Conservation (phyloP, 1,284 basidiomycete genomes). For the Rhizopogon parksii region DNA sequence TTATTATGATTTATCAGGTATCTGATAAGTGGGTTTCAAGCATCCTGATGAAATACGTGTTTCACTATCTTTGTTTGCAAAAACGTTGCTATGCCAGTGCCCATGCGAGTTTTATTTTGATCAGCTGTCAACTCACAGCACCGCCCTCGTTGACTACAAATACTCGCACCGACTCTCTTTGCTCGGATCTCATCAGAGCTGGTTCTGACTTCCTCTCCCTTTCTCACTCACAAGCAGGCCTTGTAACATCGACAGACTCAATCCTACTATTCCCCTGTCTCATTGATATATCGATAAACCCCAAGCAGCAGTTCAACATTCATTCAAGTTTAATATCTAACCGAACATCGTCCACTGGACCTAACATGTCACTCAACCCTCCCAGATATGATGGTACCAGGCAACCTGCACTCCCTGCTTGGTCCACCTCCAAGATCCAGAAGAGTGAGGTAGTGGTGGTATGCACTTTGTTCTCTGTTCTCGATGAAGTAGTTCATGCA, state of each 20-base stretch:
- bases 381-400: background rate
- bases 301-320: too few relatives aligned
- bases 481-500: background rate
- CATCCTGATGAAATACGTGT: too few relatives aligned
- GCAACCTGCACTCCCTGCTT: background rate
- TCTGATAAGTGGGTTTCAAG: background rate
- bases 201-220: constrained; percentile 3
- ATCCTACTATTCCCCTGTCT: background rate
- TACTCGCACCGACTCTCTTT: constrained; percentile 7
- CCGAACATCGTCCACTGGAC: background rate
- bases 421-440: background rate
- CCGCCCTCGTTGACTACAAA: background rate
- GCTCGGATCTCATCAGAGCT: constrained; percentile 1
- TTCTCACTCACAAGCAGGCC: constrained; percentile 2
- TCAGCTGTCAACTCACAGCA: background rate
- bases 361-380: background rate
- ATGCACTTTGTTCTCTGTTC: background rate
- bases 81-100: background rate
- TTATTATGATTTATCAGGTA: too few relatives aligned
- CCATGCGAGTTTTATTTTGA: background rate
- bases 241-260: constrained; percentile 1
- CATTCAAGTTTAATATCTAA: too few relatives aligned
- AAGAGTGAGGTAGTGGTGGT: background rate
- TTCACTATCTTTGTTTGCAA: background rate
- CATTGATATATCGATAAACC: too few relatives aligned